Conservation (phyloP, 306 rosid genomes). For the Medicago arabica region DNA sequence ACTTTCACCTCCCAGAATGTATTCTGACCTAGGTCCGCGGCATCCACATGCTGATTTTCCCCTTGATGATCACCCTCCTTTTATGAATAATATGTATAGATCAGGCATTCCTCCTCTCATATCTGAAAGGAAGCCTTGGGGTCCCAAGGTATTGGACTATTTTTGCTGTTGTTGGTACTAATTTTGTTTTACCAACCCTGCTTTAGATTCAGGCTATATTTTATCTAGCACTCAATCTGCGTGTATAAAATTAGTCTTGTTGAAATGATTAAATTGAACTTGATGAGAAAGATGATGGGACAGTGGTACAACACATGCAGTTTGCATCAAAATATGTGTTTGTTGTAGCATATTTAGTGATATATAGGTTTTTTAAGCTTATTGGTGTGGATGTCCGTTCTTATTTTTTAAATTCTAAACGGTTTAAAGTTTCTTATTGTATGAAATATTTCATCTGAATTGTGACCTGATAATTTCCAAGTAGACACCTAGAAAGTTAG, state of each 20-base stretch:
- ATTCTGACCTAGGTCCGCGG: constrained; percentile 72
- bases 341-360: constrained; percentile 3
- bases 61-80: constrained; percentile 74
- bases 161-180: constrained; percentile 1
- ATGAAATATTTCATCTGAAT: constrained; percentile 10
- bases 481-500: not conserved
- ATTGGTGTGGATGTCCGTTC: not conserved
- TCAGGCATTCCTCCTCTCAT: constrained; percentile 63
- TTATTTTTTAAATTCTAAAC: not conserved
- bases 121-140: constrained; percentile 91
- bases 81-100: constrained; percentile 63
- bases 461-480: constrained; percentile 20
- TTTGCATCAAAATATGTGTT: constrained; percentile 36
- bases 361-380: constrained; percentile 13
- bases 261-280: constrained; percentile 34
- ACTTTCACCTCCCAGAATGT: constrained; percentile 85
- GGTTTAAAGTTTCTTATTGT: constrained; percentile 15
- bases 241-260: constrained; percentile 29
- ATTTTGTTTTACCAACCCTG: constrained; percentile 28
- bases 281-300: constrained; percentile 19
- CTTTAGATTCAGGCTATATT: constrained; percentile 38
- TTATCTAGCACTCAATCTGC: not conserved
- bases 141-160: constrained; percentile 70
- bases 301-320: constrained; percentile 4
- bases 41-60: constrained; percentile 68